phyloP scores from a whole-genome alignment of 768 basidiomycete genomes.

The Trametes cinnabarina region DNA sequence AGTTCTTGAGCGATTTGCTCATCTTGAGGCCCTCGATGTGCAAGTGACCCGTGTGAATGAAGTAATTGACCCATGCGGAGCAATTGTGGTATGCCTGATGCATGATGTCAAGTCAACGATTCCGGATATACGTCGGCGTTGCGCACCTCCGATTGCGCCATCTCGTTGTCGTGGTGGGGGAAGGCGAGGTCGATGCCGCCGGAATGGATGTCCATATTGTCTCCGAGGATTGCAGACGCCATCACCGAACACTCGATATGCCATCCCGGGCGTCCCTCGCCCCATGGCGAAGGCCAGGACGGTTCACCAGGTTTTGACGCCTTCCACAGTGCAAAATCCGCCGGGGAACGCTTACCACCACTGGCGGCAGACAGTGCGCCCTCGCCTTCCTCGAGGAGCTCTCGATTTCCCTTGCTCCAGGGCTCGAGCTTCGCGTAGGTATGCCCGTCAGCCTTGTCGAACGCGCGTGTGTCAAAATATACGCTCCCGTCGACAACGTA shows the following conservation, averaged over 20 bases:
- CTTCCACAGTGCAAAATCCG: slow-evolving; percentile 99
- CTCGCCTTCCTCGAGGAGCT: slow-evolving; percentile 89
- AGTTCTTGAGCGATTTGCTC: slow-evolving; percentile 99
- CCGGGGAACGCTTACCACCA: slow-evolving; percentile 72
- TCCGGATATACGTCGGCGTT: background rate
- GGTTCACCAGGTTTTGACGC: slow-evolving; percentile 95
- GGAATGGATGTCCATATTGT: slow-evolving; percentile 95
- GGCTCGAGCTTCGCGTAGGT: slow-evolving; percentile 94
- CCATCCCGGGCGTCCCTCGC: slow-evolving; percentile 94
- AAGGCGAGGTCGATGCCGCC: slow-evolving; percentile 98
- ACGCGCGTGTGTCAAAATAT: slow-evolving; percentile 85
- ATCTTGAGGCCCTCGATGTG: slow-evolving; percentile 99
- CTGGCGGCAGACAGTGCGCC: slow-evolving; percentile 64
- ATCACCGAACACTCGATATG: slow-evolving; percentile 99
- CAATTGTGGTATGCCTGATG: slow-evolving; percentile 89
- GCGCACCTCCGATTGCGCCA: slow-evolving; percentile 90
- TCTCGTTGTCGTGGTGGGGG: slow-evolving; percentile 98
- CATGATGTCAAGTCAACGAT: background rate
- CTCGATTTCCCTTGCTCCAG: slow-evolving; percentile 92
- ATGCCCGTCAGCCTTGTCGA: slow-evolving; percentile 75
- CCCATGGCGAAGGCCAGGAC: slow-evolving; percentile 96
- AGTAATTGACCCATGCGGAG: slow-evolving; percentile 95
- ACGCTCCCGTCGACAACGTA: slow-evolving; percentile 79
- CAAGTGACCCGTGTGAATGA: slow-evolving; percentile 96
- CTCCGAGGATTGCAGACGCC: slow-evolving; percentile 88